A percentile compares a stretch with the other conserved stretches of the same genome.
phyloP scores from a whole-genome alignment of 2,329 filamentous ascomycete species.

The Hymenoscyphus scutula region DNA sequence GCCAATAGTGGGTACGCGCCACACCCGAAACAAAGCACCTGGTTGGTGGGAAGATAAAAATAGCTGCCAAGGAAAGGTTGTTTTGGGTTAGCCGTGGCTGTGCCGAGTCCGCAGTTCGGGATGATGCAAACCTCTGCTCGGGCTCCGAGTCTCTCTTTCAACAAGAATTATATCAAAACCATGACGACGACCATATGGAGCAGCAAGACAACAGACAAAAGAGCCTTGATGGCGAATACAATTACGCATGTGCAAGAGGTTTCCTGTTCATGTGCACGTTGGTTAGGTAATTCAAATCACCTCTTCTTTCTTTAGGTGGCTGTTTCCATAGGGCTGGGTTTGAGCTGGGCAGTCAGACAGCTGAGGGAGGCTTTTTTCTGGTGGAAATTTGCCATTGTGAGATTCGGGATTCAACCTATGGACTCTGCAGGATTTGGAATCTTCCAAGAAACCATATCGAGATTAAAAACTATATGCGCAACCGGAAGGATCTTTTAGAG shows the following conservation, averaged over 20 bases:
- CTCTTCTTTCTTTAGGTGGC: not conserved
- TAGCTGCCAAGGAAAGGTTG: not conserved
- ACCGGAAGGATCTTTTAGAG: not conserved
- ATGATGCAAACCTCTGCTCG: not conserved
- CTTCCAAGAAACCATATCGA: not conserved
- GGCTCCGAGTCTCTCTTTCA: not conserved
- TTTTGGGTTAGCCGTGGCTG: not conserved
- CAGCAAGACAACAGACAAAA: not conserved
- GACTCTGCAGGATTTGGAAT: not conserved
- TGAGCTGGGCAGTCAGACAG: not conserved
- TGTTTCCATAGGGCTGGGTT: not conserved
- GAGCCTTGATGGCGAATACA: not conserved
- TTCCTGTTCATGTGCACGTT: not conserved
- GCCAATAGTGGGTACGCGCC: not conserved
- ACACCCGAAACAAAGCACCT: not conserved
- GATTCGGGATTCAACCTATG: not conserved
- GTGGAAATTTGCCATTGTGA: conserved; percentile 5
- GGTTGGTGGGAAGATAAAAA: conserved; percentile 5
- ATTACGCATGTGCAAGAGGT: not conserved
- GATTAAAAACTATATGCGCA: not conserved
- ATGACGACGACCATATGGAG: not conserved
- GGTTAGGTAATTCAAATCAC: not conserved
- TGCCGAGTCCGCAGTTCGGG: not conserved
- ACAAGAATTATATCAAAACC: not conserved
- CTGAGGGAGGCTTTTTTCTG: conserved; percentile 1